phyloP scores from a whole-genome alignment of 208 protist genomes.

The Sergeia podlipaevii region DNA sequence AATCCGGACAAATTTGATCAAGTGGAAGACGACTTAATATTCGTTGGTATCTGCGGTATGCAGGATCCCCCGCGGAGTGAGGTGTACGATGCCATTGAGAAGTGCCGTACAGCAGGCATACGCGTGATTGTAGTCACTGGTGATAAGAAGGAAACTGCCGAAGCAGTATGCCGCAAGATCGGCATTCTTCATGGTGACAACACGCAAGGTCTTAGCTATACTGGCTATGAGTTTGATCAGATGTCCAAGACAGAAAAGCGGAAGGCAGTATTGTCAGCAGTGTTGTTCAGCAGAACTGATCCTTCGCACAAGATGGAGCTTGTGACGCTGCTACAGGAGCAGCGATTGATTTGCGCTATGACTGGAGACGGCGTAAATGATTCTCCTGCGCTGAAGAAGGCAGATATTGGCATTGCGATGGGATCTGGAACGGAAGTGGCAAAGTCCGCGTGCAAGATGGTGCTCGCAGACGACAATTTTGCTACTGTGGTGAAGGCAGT shows the following conservation, averaged over 20 bases:
- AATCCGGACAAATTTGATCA: conserved; percentile 60
- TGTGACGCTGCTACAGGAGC: conserved; percentile 76
- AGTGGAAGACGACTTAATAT: conserved; percentile 85
- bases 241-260: conserved; percentile 60
- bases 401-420: conserved; percentile 99
- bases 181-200: conserved; percentile 75
- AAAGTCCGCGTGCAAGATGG: conserved; percentile 96
- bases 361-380: conserved; percentile 93
- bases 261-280: conserved; percentile 45
- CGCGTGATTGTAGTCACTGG: conserved; percentile 98
- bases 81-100: conserved; percentile 83
- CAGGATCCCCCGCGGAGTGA: conserved; percentile 92
- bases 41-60: conserved; percentile 92
- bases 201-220: conserved; percentile 48
- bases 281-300: conserved; percentile 82
- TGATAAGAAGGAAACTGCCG: conserved; percentile 95
- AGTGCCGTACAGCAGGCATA: conserved; percentile 94
- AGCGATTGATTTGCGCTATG: conserved; percentile 87
- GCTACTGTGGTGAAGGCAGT: conserved; percentile 96
- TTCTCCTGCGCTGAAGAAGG: conserved; percentile 97
- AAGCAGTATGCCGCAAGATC: conserved; percentile 94
- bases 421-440: conserved; percentile 97
- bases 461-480: conserved; percentile 96
- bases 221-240: conserved; percentile 63
- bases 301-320: conserved; percentile 88